Percentiles rank a stretch among this genome's conserved stretches.
phyloP scores from a whole-genome alignment of 2,329 filamentous ascomycete species.

The Cladosporium sp. region DNA sequence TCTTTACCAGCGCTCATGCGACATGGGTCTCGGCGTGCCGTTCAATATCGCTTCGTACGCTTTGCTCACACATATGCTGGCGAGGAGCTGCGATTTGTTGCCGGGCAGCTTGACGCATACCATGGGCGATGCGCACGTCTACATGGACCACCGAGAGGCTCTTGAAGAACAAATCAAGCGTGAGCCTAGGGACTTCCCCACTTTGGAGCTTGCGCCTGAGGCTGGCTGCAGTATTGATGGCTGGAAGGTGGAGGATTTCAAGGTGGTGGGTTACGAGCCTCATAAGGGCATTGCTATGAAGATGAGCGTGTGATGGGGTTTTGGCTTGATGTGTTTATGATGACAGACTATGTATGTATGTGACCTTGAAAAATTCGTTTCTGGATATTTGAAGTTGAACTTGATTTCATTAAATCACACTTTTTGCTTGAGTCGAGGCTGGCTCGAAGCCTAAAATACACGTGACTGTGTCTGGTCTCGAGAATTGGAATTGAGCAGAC shows the following conservation, averaged over 20 bases:
- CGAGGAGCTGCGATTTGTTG: conserved; percentile 78
- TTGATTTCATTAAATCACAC: too few relatives aligned
- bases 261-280: conserved; percentile 82
- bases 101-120: conserved; percentile 89
- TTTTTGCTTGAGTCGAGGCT: too few relatives aligned
- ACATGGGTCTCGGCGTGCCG: conserved; percentile 95
- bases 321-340: neutral
- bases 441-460: neutral
- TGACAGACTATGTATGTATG: neutral
- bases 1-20: conserved; percentile 90
- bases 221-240: conserved; percentile 78
- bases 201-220: conserved; percentile 69
- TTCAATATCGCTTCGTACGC: conserved; percentile 98
- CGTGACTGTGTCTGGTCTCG: neutral
- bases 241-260: conserved; percentile 86
- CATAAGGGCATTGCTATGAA: conserved; percentile 96
- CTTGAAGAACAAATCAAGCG: conserved; percentile 76
- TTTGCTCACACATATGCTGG: conserved; percentile 91
- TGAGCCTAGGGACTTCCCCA: conserved; percentile 79
- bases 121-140: conserved; percentile 98
- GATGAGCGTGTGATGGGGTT: conserved; percentile 71
- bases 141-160: conserved; percentile 88
- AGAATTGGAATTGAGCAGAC: neutral
- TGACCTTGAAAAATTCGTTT: neutral
- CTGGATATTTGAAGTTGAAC: too few relatives aligned